Evolutionary conservation across 345 rosid species (phyloP).

Genomic region (Citrus glauca): DNA sequence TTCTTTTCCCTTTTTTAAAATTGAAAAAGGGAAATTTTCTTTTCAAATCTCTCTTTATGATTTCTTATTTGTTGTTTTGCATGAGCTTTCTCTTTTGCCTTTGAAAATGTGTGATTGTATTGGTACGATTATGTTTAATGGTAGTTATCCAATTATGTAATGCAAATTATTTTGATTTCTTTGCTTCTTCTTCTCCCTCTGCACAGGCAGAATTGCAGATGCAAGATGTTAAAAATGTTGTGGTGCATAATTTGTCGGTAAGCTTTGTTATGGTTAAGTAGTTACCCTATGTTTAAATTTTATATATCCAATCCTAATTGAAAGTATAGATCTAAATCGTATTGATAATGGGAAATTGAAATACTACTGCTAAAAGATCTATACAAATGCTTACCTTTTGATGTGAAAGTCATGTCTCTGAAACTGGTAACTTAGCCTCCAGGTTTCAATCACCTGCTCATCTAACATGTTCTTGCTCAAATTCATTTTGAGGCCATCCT

Average conservation of each 20-base stretch:
- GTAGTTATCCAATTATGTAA: background rate
- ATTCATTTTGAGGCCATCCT: too few species aligned
- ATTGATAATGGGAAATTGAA: background rate
- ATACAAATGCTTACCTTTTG: background rate
- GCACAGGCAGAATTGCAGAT: slow-evolving; percentile 92
- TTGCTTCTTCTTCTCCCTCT: background rate
- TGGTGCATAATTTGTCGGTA: slow-evolving; percentile 90
- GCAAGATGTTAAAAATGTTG: slow-evolving; percentile 88
- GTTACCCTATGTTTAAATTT: background rate
- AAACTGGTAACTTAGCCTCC: background rate
- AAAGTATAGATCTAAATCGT: background rate
- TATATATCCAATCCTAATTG: background rate
- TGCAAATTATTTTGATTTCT: background rate
- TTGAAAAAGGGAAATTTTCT: too few species aligned
- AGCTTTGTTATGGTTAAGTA: slow-evolving; percentile 17
- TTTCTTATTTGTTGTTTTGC: too few species aligned
- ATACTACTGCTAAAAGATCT: background rate
- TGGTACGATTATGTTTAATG: too few species aligned
- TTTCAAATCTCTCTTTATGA: too few species aligned
- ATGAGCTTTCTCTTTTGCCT: too few species aligned
- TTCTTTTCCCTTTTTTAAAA: too few species aligned
- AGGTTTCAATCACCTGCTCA: background rate
- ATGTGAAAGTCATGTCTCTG: background rate
- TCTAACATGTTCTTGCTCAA: background rate
- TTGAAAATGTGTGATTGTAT: too few species aligned